phyloP scores from a whole-genome alignment of 352 stramenopile species.

The Phytophthora foliorum region DNA sequence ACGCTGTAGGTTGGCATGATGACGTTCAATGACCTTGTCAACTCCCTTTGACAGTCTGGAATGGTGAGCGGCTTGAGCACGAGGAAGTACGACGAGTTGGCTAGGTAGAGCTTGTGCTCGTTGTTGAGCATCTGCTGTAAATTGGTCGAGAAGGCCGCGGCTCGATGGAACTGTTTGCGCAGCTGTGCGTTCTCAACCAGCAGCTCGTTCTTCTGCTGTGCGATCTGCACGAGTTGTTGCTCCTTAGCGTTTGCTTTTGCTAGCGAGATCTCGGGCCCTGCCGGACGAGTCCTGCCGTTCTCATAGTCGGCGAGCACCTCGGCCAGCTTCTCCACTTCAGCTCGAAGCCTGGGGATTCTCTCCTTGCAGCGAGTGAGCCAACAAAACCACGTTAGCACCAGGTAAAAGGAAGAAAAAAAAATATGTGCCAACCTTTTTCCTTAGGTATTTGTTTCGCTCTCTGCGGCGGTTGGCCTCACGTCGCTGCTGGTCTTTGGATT shows the following conservation, averaged over 20 bases:
- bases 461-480: slow-evolving; percentile 32
- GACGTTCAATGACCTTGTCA: slow-evolving; percentile 18
- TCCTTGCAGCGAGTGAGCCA: slow-evolving; percentile 17
- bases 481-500: slow-evolving; percentile 31
- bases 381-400: neutral
- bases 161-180: slow-evolving; percentile 34
- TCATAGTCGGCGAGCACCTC: slow-evolving; percentile 25
- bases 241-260: slow-evolving; percentile 15
- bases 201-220: slow-evolving; percentile 33
- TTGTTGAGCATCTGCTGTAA: slow-evolving; percentile 40
- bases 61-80: slow-evolving; percentile 39
- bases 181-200: slow-evolving; percentile 40
- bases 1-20: slow-evolving; percentile 23
- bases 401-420: neutral
- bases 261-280: neutral
- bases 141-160: slow-evolving; percentile 15
- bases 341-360: slow-evolving; percentile 32
- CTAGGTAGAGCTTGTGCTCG: slow-evolving; percentile 44
- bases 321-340: slow-evolving; percentile 29
- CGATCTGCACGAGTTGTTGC: slow-evolving; percentile 18
- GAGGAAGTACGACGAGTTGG: slow-evolving; percentile 41
- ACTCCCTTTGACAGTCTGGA: slow-evolving; percentile 27
- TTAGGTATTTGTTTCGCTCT: slow-evolving; percentile 43
- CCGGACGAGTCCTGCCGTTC: slow-evolving; percentile 4
- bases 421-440: slow-evolving; percentile 37